phyloP scores from a whole-genome alignment of 1,284 basidiomycete genomes.

The Stygiomarasmius scandens region DNA sequence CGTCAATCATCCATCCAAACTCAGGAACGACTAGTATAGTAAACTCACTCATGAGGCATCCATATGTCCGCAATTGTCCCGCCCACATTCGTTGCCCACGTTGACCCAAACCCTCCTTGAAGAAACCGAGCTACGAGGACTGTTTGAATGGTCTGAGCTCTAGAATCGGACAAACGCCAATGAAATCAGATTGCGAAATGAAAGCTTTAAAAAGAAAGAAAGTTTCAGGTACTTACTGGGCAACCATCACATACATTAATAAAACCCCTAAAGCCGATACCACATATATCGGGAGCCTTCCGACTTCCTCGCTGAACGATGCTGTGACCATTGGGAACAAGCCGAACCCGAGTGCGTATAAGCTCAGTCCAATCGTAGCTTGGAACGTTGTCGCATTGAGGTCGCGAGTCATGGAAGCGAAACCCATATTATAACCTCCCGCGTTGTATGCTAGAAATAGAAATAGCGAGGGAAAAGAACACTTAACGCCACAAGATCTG shows the following conservation, averaged over 20 bases:
- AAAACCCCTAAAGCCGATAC: slow-evolving; percentile 57
- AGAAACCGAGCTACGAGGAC: slow-evolving; percentile 71
- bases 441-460: slow-evolving; percentile 47
- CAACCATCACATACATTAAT: slow-evolving; percentile 63
- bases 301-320: slow-evolving; percentile 80
- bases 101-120: slow-evolving; percentile 69
- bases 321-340: slow-evolving; percentile 72
- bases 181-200: too few relatives aligned
- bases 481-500: neutral
- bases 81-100: slow-evolving; percentile 73
- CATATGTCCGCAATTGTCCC: slow-evolving; percentile 79
- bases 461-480: neutral
- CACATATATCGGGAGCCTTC: slow-evolving; percentile 70
- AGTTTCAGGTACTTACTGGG: slow-evolving; percentile 67
- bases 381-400: slow-evolving; percentile 60
- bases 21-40: neutral
- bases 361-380: slow-evolving; percentile 61
- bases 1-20: neutral
- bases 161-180: slow-evolving; percentile 25
- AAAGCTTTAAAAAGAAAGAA: slow-evolving; percentile 21
- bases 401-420: slow-evolving; percentile 65
- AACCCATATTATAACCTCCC: slow-evolving; percentile 61
- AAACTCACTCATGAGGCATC: slow-evolving; percentile 55
- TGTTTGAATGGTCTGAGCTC: slow-evolving; percentile 68
- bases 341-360: slow-evolving; percentile 72